These are phyloP conservation scores for Rhinocladiella similis DNA, from an alignment of 2,329 filamentous ascomycete genomes.

Conservation along the genomic window DNA sequence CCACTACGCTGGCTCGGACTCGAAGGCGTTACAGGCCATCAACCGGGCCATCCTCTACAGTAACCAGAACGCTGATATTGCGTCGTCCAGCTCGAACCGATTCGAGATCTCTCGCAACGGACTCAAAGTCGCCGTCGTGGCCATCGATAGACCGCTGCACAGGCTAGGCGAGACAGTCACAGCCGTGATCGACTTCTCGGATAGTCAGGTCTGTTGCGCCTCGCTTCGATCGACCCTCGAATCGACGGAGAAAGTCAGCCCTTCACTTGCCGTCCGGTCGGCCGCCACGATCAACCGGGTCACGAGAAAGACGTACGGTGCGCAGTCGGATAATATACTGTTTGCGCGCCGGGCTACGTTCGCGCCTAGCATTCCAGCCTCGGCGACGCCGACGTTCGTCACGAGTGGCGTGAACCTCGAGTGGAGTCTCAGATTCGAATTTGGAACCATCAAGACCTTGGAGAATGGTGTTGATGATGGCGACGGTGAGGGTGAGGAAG, in stretches of 20 bases:
- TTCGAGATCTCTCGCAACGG: constrained; percentile 95
- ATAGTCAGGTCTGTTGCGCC: constrained; percentile 78
- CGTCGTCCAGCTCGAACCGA: constrained; percentile 77
- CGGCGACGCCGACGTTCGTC: constrained; percentile 85
- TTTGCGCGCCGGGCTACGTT: constrained; percentile 80
- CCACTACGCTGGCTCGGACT: constrained; percentile 23
- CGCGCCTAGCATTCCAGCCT: constrained; percentile 76
- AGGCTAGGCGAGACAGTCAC: constrained; percentile 84
- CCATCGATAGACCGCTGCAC: constrained; percentile 84
- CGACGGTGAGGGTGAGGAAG: constrained; percentile 5
- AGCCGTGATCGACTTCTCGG: constrained; percentile 79
- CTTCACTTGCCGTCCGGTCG: constrained; percentile 77
- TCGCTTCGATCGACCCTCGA: constrained; percentile 82
- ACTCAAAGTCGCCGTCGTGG: constrained; percentile 86
- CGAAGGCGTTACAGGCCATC: constrained; percentile 78
- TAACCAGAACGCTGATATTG: constrained; percentile 64
- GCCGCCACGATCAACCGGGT: constrained; percentile 83
- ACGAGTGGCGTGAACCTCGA: constrained; percentile 84
- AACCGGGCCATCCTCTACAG: constrained; percentile 86
- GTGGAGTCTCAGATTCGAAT: constrained; percentile 89
- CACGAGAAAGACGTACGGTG: constrained; percentile 77
- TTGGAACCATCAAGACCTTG: constrained; percentile 71
- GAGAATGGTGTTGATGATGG: constrained; percentile 31
- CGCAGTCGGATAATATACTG: constrained; percentile 77
- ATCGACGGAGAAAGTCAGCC: constrained; percentile 79